These are phyloP conservation scores for Pyrrhoderma noxium DNA, from an alignment of 1,284 basidiomycete genomes.

Conservation along the genomic window DNA sequence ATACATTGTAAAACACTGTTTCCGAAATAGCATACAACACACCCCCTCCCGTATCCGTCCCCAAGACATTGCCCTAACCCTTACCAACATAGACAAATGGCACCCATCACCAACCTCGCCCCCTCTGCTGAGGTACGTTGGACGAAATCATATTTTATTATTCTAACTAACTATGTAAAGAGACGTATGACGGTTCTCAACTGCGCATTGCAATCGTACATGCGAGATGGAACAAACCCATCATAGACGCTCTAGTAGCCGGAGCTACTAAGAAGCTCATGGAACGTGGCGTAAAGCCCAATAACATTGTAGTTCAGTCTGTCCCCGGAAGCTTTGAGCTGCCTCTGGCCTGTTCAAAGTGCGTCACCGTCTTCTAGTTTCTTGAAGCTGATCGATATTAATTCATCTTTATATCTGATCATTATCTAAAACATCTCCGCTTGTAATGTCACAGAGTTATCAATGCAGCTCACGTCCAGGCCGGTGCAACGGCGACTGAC, in stretches of 20 bases:
- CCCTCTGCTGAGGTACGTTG: conserved; percentile 8
- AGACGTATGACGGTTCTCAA: conserved; percentile 65
- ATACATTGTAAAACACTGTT: too few relatives aligned
- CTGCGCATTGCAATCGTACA: conserved; percentile 88
- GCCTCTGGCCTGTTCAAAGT: conserved; percentile 81
- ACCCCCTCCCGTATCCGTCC: too few relatives aligned
- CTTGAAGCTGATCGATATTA: not conserved
- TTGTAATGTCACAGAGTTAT: conserved; percentile 51
- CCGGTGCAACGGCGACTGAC: conserved; percentile 64
- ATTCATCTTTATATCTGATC: not conserved
- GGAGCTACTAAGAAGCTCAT: conserved; percentile 75
- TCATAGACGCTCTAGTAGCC: conserved; percentile 78
- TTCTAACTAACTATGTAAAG: conserved; percentile 8
- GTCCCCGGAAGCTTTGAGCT: conserved; percentile 94
- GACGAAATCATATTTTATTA: not conserved
- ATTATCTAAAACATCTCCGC: not conserved
- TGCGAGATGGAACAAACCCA: conserved; percentile 84
- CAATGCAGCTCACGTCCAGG: conserved; percentile 77
- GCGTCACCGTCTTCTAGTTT: conserved; percentile 25
- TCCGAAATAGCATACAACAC: too few relatives aligned
- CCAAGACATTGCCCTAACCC: too few relatives aligned
- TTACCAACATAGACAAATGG: not conserved
- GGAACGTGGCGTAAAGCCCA: conserved; percentile 79
- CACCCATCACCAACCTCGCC: conserved; percentile 6
- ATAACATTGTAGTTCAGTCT: conserved; percentile 85